Evolutionary conservation across 768 basidiomycete species (phyloP).

Genomic region (Trametes gibbosa): DNA sequence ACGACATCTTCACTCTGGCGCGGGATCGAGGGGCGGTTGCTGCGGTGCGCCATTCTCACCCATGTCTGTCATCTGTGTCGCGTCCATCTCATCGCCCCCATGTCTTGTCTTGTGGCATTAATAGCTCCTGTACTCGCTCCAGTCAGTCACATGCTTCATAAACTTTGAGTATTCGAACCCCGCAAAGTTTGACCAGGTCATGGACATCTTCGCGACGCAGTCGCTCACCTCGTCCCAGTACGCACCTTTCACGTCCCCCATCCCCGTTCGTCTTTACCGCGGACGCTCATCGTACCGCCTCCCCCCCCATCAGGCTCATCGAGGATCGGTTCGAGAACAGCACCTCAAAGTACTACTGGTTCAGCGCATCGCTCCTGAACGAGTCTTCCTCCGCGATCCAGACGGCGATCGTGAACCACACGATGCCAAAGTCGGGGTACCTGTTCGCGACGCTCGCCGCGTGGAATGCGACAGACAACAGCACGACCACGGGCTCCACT

Average conservation of each 20-base stretch:
- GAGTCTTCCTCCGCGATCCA: constrained; percentile 42
- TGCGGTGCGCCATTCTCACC: constrained; percentile 49
- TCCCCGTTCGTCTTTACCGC: background rate
- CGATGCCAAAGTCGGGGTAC: constrained; percentile 52
- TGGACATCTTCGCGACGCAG: constrained; percentile 78
- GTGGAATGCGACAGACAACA: constrained; percentile 52
- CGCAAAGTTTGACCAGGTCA: constrained; percentile 60
- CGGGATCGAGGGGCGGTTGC: constrained; percentile 75
- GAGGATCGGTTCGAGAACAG: constrained; percentile 49
- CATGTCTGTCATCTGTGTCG: background rate
- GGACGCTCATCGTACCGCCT: background rate
- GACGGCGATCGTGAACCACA: constrained; percentile 39
- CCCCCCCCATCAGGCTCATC: constrained; percentile 43
- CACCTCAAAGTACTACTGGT: constrained; percentile 53
- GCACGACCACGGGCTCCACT: constrained; percentile 25
- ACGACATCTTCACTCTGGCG: constrained; percentile 83
- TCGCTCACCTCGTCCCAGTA: constrained; percentile 31
- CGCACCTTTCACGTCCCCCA: background rate
- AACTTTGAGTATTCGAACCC: constrained; percentile 68
- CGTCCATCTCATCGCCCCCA: background rate
- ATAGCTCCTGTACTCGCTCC: constrained; percentile 76
- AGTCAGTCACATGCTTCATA: constrained; percentile 71
- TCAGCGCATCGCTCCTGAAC: constrained; percentile 65
- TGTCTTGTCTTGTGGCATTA: background rate
- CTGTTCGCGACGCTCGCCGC: constrained; percentile 69